Evolutionary conservation across 176 grass and related monocot genomes (phyloP).

Genomic region (Paspalum vaginatum): DNA sequence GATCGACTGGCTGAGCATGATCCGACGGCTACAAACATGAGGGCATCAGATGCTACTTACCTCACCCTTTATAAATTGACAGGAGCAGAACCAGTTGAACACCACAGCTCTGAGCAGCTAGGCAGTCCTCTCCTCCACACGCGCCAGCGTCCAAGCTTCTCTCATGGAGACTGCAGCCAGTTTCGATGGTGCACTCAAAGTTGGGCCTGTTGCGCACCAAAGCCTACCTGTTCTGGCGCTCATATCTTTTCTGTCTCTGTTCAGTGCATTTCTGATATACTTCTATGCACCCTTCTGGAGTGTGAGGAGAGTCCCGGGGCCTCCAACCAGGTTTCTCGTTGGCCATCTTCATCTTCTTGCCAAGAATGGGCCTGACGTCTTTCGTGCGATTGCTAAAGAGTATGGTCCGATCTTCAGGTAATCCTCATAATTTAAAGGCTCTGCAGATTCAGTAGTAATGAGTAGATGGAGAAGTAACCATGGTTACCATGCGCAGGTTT

Average conservation of each 20-base stretch:
- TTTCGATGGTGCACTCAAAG: slow-evolving; percentile 24
- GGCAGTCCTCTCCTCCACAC: background rate
- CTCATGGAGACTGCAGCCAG: slow-evolving; percentile 38
- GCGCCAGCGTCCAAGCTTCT: slow-evolving; percentile 17
- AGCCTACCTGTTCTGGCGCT: slow-evolving; percentile 1
- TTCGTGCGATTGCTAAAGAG: slow-evolving; percentile 66
- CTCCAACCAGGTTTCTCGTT: slow-evolving; percentile 59
- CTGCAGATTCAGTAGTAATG: background rate
- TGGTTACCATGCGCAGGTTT: slow-evolving; percentile 58
- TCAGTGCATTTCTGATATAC: slow-evolving; percentile 58
- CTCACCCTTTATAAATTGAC: slow-evolving; percentile 46
- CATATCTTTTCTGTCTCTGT: slow-evolving; percentile 13
- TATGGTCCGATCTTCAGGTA: slow-evolving; percentile 92
- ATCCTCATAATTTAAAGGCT: background rate
- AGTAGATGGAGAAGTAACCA: slow-evolving; percentile 7
- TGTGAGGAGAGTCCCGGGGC: slow-evolving; percentile 78
- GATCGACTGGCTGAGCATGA: slow-evolving; percentile 12
- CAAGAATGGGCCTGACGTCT: slow-evolving; percentile 70
- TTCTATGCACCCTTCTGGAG: slow-evolving; percentile 81
- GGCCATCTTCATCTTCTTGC: slow-evolving; percentile 77
- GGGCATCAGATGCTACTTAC: background rate
- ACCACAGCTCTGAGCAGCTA: slow-evolving; percentile 21
- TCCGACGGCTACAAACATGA: background rate
- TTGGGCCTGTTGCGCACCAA: background rate
- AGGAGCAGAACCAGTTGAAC: background rate